Base-by-base conservation (phyloP, 768 basidiomycete genomes). In the Rhizopogon roseolus region DNA sequence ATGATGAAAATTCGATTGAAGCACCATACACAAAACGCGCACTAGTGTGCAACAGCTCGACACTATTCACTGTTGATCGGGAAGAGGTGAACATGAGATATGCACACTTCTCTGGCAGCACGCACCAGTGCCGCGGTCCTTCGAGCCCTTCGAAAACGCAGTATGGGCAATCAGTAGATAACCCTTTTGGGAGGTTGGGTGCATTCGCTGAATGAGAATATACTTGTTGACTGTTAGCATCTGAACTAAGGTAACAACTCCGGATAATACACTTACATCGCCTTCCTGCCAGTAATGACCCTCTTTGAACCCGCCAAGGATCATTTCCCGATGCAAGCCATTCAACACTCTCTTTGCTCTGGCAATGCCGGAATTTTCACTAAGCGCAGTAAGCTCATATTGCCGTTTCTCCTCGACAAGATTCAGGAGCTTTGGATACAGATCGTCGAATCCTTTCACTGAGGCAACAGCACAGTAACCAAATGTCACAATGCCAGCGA, bases 231-330 rank as follows among this genome's bases (percentile, higher is more conserved):
- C 27, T 8, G 42, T 13, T 10, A 48, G 34, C 32, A 51, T 60
- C 38, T 59, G 53, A 27, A 43, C 32, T 38, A 46, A 36, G 22
- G 14, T 9, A 36, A 48, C 14, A 22, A 36, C 8, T 7, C 46
- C 9, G 41, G 27, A 50, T 27, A 38, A 45, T 25, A 16, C 25
- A 82, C 89, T 71, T 66, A 90, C 95, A 67, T 98, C 86, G 58
- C 90, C 93, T 67, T 98, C 97, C 67, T 98, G 93, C 63, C 95
- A 95, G 9, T 98, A 92, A 72, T 98, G 93, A 0, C 93, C 96
- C 69, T 99, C 97, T 55, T 85, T 82, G 57, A 81, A 98, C 0
- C 84, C 89, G 2, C 78, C 84, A n/a, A 92, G 73, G 3, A 91
- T 80, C 91, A 98, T 93, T 74, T 99, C 94, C 38, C 89, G 74